Evolutionary conservation across 441 rosid species (phyloP).

Genomic region (Populus hybrid): DNA sequence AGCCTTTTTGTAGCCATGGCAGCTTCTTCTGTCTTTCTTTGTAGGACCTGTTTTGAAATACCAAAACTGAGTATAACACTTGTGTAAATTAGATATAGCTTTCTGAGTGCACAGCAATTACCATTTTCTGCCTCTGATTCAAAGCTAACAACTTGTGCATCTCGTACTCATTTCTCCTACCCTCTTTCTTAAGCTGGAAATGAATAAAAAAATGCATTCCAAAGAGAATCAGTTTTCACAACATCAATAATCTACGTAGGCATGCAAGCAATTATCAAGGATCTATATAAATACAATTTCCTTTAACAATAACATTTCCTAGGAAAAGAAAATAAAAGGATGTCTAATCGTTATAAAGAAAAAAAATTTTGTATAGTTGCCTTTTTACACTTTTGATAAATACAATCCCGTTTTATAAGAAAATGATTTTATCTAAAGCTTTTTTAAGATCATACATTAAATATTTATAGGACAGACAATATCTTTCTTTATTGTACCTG

Average conservation of each 20-base stretch:
- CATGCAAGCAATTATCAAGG: background rate
- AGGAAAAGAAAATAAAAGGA: no score
- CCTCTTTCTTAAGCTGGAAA: slow-evolving; percentile 92
- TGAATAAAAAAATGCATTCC: background rate
- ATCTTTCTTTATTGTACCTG: slow-evolving; percentile 49
- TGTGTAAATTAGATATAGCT: slow-evolving; percentile 11
- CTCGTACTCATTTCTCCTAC: slow-evolving; percentile 93
- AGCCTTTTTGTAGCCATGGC: slow-evolving; percentile 92
- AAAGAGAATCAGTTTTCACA: background rate
- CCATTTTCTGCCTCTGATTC: slow-evolving; percentile 97
- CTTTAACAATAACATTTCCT: no score
- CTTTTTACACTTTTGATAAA: no score
- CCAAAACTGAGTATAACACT: slow-evolving; percentile 19
- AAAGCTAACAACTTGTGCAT: slow-evolving; percentile 94
- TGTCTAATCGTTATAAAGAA: no score
- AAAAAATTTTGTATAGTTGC: no score
- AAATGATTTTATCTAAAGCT: no score
- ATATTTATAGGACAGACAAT: no score
- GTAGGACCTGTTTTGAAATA: slow-evolving; percentile 60
- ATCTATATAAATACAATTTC: background rate
- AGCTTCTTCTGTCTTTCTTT: slow-evolving; percentile 98
- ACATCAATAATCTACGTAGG: no score
- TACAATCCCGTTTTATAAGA: no score
- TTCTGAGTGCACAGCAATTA: slow-evolving; percentile 24
- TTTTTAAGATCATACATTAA: no score